Evolutionary conservation across 805 yeast species (phyloP).

Genomic region (Zygoascus biomembranicola): DNA sequence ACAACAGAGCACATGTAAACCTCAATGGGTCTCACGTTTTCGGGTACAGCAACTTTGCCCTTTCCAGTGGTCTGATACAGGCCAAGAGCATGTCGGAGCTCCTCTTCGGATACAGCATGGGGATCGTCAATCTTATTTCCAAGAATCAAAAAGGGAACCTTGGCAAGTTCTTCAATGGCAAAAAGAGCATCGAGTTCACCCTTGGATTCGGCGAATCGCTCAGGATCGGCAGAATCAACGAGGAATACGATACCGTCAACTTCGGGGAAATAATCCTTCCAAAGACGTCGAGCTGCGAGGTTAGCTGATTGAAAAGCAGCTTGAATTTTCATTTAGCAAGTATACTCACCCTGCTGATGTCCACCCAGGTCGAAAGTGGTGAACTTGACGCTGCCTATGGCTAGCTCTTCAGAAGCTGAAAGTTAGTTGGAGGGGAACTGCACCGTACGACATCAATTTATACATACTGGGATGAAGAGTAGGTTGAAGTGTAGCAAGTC

Average conservation of each 20-base stretch:
- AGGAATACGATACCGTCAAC: constrained; percentile 95
- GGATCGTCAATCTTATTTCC: constrained; percentile 97
- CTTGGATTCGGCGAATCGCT: constrained; percentile 88
- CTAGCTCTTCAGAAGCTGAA: constrained; percentile 85
- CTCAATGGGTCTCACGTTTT: constrained; percentile 83
- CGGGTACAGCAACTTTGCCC: constrained; percentile 58
- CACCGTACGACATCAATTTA: not conserved
- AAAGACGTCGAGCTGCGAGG: constrained; percentile 77
- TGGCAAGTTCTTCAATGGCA: constrained; percentile 80
- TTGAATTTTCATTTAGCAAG: not conserved
- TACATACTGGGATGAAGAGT: constrained; percentile 73
- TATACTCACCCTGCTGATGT: constrained; percentile 55
- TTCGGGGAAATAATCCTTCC: constrained; percentile 99
- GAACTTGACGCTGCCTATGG: constrained; percentile 92
- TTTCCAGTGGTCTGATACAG: constrained; percentile 87
- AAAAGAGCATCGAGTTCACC: constrained; percentile 91
- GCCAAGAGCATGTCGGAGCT: constrained; percentile 83
- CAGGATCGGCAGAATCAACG: constrained; percentile 96
- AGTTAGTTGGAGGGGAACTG: not conserved
- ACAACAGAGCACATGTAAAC: constrained; percentile 96
- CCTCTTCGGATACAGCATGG: constrained; percentile 90
- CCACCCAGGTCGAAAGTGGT: constrained; percentile 99
- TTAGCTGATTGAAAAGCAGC: not conserved
- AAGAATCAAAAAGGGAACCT: constrained; percentile 85
- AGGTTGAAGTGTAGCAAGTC: constrained; percentile 96